Evolutionary conservation across 352 stramenopile species (phyloP), one percentile per base, ranked within the genome.

Genomic region (Pythium coloratum): DNA sequence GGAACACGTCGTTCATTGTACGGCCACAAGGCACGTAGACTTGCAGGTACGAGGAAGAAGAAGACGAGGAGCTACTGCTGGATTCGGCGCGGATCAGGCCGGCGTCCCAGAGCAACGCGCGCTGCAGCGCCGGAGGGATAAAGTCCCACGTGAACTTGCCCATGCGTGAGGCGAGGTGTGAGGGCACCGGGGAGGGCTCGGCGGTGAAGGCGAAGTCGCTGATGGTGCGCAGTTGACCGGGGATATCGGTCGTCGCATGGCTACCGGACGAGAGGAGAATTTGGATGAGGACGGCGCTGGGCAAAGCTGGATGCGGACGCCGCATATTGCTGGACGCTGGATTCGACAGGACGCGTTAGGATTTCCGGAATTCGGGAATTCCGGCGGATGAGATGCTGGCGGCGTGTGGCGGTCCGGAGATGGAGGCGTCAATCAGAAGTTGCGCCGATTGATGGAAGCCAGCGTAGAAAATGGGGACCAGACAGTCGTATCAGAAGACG

Each of bases 1-100:
- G 34, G 34, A 70, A 70, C 12, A 64, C 54, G 56, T 70, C 64
- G 64, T 61, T 70, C 64, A 70, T 70, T 6, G 64, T 70, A 56
- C 50, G 40, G 8, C 64, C 64, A 18, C 64, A 62, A 1, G 64
- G 64, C 46, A 70, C 64, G 30, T 65, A 56, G 32, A 70, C 42
- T n/a, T 65, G 55, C 5, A 70, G 16, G 30, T 64, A 70, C 44
- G 49, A 57, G 26, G 26, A 57, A 1, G 16, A 10, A 24, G 42
- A 24, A 0, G 20, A 24, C 20, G 20, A 24, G 20, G 20, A 24
- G 46, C 46, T 14, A 16, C 14, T 55, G 2, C 32, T 30, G 26
- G 33, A 13, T 0, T 24, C 28, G 0, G 49, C 16, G 36, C 44
- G 33, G 26, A 67, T 24, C 50, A 67, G 61, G 3, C 61, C 61